Evolutionary conservation across 441 rosid genomes (phyloP).

Genomic region (Lepidium campestre): DNA sequence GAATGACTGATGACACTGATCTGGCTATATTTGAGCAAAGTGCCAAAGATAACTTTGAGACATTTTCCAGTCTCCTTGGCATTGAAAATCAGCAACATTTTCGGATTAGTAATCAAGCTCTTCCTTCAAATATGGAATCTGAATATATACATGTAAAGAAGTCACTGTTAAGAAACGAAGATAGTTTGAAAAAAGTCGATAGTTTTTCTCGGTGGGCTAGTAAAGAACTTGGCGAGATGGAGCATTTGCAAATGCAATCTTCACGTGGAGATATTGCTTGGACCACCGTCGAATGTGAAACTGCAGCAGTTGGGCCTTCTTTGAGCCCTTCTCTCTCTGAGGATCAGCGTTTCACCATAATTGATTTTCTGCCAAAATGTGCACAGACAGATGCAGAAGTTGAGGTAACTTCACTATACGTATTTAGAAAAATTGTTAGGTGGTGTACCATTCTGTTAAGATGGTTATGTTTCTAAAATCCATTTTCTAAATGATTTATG

Average conservation of each 20-base stretch:
- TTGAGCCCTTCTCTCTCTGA: slow-evolving; percentile 84
- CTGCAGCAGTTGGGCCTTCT: slow-evolving; percentile 48
- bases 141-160: slow-evolving; percentile 33
- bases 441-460: background rate
- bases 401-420: slow-evolving; percentile 45
- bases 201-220: slow-evolving; percentile 89
- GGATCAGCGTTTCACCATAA: slow-evolving; percentile 81
- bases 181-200: slow-evolving; percentile 80
- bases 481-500: background rate
- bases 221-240: slow-evolving; percentile 81
- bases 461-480: background rate
- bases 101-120: slow-evolving; percentile 31
- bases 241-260: slow-evolving; percentile 68
- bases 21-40: slow-evolving; percentile 43
- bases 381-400: slow-evolving; percentile 56
- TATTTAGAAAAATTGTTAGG: background rate
- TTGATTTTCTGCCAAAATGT: slow-evolving; percentile 79
- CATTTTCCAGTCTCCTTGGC: slow-evolving; percentile 32
- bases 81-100: slow-evolving; percentile 38
- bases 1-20: slow-evolving; percentile 39
- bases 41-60: slow-evolving; percentile 32
- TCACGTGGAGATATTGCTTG: slow-evolving; percentile 56
- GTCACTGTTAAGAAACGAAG: slow-evolving; percentile 49
- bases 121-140: slow-evolving; percentile 31
- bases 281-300: slow-evolving; percentile 68